Evolutionary conservation across 305 asterid species (phyloP), one percentile per base, ranked within the genome.

Genomic region (Striga hermonthica): DNA sequence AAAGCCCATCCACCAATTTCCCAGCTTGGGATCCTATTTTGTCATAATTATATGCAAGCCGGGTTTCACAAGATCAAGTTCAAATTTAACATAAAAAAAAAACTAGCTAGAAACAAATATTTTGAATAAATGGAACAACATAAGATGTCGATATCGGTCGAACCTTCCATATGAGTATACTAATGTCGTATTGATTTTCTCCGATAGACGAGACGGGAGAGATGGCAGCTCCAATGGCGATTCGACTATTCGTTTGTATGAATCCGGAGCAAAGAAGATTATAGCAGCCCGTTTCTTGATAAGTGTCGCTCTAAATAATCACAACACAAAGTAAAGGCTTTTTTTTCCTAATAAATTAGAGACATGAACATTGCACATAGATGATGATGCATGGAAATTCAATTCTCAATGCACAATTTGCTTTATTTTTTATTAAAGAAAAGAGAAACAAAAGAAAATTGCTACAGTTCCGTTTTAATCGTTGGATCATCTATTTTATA

Each of bases 1-100:
- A 60, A 88, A 93, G 68, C 95, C 82, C 97, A 93, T 82, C 99
- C 99, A 93, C 97, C 96, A 93, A 66, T 88, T 90, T 45, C 96
- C 99, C 39, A 88, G 43, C 48, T 90, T 90, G 11, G 95, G 99
- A 62, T 93, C 99, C 99, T 90, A 76, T 15, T 50, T 47, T 11
- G 8, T 9, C 38, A 54, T 12, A 9, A 22, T 22, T 22, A 22
- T 22, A 22, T 22, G 31, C 31, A 22, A 22, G 31, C 2, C 4
- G 3, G 40, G 16, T 34, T 16, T 38, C 28, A 14, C 11, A 53
- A 56, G 41, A 40, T 44, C 60, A 43, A 68, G 55, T 41, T 22
- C 9, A 28, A 6, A 65, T 4, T 45, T 9, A 1, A 3, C 50
- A 7, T 5, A 9, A n/a, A 58, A 0, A 13, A 60, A 7, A 43